Conservation (phyloP, 495 filamentous ascomycete genomes). For the Annulohypoxylon nitens region DNA sequence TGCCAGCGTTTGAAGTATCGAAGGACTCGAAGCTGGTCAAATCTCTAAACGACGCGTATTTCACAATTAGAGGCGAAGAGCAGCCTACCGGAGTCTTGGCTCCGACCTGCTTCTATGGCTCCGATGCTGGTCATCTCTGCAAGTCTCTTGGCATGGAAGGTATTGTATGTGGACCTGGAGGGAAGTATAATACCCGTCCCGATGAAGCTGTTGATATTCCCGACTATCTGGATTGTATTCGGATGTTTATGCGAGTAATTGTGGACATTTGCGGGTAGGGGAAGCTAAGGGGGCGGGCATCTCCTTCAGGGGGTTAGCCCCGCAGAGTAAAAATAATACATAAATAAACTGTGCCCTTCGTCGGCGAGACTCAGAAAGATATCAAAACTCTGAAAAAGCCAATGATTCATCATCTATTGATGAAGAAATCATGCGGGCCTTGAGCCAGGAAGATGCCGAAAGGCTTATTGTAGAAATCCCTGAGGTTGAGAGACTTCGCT, state of each 20-base stretch:
- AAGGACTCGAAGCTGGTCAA: slow-evolving; percentile 25
- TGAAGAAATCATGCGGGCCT: slow-evolving; percentile 15
- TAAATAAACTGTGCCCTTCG: slow-evolving; percentile 1
- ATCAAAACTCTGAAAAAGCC: not conserved
- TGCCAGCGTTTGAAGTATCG: slow-evolving; percentile 38
- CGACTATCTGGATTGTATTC: slow-evolving; percentile 37
- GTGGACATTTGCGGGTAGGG: slow-evolving; percentile 37
- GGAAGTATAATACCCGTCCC: slow-evolving; percentile 35
- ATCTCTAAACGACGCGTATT: slow-evolving; percentile 31
- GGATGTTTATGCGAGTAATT: slow-evolving; percentile 39
- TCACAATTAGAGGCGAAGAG: slow-evolving; percentile 22
- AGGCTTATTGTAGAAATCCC: slow-evolving; percentile 27
- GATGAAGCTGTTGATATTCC: slow-evolving; percentile 39
- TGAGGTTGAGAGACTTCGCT: slow-evolving; percentile 16
- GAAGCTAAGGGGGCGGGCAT: slow-evolving; percentile 18
- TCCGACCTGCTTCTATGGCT: slow-evolving; percentile 37
- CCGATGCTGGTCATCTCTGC: slow-evolving; percentile 32
- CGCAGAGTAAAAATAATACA: not conserved
- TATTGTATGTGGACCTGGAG: slow-evolving; percentile 32
- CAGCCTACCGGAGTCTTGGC: slow-evolving; percentile 35
- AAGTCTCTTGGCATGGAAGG: slow-evolving; percentile 39
- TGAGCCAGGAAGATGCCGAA: slow-evolving; percentile 41
- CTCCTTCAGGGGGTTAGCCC: slow-evolving; percentile 12
- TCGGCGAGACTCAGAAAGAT: not conserved
- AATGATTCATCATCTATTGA: not conserved